Conservation (phyloP, 2,329 filamentous ascomycete genomes). For the Alternaria brassicae region DNA sequence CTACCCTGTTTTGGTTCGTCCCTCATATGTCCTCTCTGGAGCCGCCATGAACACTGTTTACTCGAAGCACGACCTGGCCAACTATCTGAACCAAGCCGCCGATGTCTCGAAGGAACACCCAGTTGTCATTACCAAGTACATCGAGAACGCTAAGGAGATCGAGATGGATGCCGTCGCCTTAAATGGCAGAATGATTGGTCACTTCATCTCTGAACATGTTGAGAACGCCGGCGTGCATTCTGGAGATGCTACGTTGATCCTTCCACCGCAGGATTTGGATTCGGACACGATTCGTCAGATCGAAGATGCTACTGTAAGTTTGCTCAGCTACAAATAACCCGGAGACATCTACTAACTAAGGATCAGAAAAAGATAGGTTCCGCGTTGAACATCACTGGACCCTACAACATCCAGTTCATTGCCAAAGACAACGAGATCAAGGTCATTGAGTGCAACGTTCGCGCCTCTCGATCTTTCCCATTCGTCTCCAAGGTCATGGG, state of each 20-base stretch:
- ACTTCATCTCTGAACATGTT: slow-evolving; percentile 98
- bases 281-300: slow-evolving; percentile 58
- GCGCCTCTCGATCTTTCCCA: slow-evolving; percentile 94
- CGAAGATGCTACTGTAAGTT: neutral
- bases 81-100: slow-evolving; percentile 86
- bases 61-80: slow-evolving; percentile 88
- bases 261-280: slow-evolving; percentile 92
- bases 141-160: slow-evolving; percentile 98
- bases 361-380: slow-evolving; percentile 80
- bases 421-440: slow-evolving; percentile 99
- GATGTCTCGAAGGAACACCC: slow-evolving; percentile 95
- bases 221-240: slow-evolving; percentile 99
- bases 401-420: slow-evolving; percentile 99
- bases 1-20: slow-evolving; percentile 93
- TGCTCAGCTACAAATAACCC: neutral
- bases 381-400: slow-evolving; percentile 93
- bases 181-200: slow-evolving; percentile 86
- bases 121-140: slow-evolving; percentile 99
- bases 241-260: slow-evolving; percentile 92
- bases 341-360: neutral
- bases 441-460: slow-evolving; percentile 98
- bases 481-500: slow-evolving; percentile 99
- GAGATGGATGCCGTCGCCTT: slow-evolving; percentile 98
- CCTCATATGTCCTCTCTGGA: slow-evolving; percentile 95
- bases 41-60: slow-evolving; percentile 99